Evolutionary conservation across 1,284 basidiomycete genomes (phyloP), one percentile per base, ranked within the genome.

Genomic region (Boletus nobilissimus): DNA sequence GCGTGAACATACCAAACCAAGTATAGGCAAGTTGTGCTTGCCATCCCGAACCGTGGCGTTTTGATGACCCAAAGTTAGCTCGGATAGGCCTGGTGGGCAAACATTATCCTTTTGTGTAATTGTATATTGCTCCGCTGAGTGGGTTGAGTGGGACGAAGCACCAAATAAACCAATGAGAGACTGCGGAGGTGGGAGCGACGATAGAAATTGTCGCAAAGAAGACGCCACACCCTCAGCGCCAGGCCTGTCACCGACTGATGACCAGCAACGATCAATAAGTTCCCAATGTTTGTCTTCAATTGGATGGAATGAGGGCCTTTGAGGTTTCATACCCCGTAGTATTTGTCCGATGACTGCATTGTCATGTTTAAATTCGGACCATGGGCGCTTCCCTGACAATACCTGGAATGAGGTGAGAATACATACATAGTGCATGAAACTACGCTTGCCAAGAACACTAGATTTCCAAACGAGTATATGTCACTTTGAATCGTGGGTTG

Each of bases 401-500:
- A 67, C 36, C 76, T 76, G 63, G 18, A 60, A 70, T 38, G 29
- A n/a, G 22, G 34, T 69, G 5, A 76, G 40, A 36, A 46, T 39
- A 16, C 16, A 32, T 0, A 51, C 8, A 29, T 38, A 32, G 43
- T 14, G 19, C 19, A 34, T 26, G 29, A 32, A 48, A 34, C 14
- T 64, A 9, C 18, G 5, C 72, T 74, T 67, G 29, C 73, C 48
- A 76, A 34, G 13, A 76, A 43, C 4, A 11, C 63, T 22, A 77
- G 18, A 38, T 62, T 77, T 36, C 73, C 76, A n/a, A 77, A 77
- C 14, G 76, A 76, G 26, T 77, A 77, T 6, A 77, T 76, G 39
- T 77, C 73, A 51, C 73, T 76, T 65, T 70, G 43, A 6, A 43
- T 76, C 3, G 73, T 76, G 13, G 1, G 26, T 39, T 40, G 34